Percentiles rank a stretch among this genome's conserved stretches.
Evolutionary conservation across 305 asterid species (phyloP).

Genomic region (Fraxinus sp.): DNA sequence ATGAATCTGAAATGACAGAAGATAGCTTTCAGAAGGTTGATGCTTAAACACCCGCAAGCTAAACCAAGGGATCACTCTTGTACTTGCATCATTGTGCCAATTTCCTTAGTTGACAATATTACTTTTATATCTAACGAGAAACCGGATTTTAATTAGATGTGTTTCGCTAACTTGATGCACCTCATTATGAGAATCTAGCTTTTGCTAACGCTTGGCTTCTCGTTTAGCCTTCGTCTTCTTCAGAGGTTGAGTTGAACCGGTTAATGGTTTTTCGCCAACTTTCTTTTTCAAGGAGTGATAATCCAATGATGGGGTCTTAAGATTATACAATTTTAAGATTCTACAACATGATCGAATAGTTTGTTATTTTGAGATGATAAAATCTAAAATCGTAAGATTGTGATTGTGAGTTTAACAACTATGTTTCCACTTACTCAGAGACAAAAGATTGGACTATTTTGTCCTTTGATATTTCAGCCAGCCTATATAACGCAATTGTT

Average conservation of each 20-base stretch:
- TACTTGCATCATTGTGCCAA: neutral
- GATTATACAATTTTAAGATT: neutral
- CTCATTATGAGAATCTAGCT: neutral
- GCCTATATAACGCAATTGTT: neutral
- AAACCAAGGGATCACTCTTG: neutral
- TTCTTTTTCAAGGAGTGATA: neutral
- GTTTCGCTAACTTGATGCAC: no score
- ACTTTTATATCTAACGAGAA: neutral
- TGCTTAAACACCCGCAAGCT: no score
- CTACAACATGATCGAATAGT: no score
- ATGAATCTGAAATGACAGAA: no score
- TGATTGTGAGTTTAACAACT: neutral
- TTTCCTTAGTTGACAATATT: neutral
- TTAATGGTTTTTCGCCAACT: neutral
- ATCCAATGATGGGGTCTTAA: neutral
- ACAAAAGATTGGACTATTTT: neutral
- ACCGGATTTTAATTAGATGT: no score
- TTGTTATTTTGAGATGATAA: neutral
- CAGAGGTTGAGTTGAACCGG: neutral
- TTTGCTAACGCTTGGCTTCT: neutral
- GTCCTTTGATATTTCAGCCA: neutral
- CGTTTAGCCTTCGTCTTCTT: neutral
- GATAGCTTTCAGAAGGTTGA: no score
- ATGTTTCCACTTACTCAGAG: neutral
- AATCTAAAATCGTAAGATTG: neutral